Base-by-base conservation (phyloP, 1,139 yeast genomes). In the Candida sojae region DNA sequence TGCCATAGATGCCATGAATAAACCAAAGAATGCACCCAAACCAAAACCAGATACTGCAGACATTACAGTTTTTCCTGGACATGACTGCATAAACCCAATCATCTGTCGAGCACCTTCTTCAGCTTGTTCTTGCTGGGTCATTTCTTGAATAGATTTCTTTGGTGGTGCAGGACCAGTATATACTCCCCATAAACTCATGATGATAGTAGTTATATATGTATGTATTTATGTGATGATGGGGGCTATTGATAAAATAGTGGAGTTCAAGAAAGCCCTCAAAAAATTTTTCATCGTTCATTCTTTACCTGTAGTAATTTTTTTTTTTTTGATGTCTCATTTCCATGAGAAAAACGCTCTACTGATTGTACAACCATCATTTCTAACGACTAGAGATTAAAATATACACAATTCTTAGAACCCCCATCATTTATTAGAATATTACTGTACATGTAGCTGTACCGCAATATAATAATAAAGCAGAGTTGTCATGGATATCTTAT, bases 21-120 rank as follows among this genome's bases (percentile, higher is more conserved):
- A 73, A 53, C 99, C 98, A 66, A 93, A 91, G 53, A 92, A 88
- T 55, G 97, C 99, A 70, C 99, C 99, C 42, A 93, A 81, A 36
- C 86, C 93, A 70, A 91, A 93, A 40, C 99, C 99, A 13, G 96
- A 85, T 21, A 86, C 97, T 52, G 97, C 98, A 13, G 97, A 88
- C 77, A 92, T 84, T 34, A 79, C 84, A 0, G 97, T 83, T 66
- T 93, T 93, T 23, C 98, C 98, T 0, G 98, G 97, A 71, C 99
- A 93, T 13, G 96, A 88, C 55, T 86, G 86, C 92, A 91, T 89
- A 68, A 87, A 81, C 47, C 77, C 82, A 64, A 90, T 81, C 86
- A 92, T 87, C 63, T 82, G 84, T 59, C 75, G 74, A n/a, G 97
- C 97, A 11, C 96, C 96, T 50, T 82, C 84, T 59, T 89, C 95